A percentile compares a stretch with the other conserved stretches of the same genome.
These are phyloP conservation scores for Balakata baccata DNA, from an alignment of 345 rosid genomes.

Conservation along the genomic window DNA sequence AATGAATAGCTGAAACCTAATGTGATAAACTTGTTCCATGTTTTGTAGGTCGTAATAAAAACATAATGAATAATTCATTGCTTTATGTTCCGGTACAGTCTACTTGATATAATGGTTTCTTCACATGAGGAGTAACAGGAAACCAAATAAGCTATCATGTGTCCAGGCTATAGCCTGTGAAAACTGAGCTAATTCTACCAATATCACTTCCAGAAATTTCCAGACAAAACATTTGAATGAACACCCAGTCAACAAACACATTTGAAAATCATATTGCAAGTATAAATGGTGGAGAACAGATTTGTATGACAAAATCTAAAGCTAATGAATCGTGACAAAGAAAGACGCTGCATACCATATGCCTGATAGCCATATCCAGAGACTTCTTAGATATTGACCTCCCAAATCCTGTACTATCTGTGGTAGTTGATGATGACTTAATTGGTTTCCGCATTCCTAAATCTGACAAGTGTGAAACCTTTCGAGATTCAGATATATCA, in stretches of 20 bases:
- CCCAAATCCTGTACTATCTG: constrained; percentile 79
- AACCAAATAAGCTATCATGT: not conserved
- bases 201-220: not conserved
- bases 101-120: not conserved
- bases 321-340: not conserved
- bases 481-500: constrained; percentile 57
- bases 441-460: constrained; percentile 55
- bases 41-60: not conserved
- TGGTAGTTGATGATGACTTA: constrained; percentile 42
- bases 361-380: constrained; percentile 87
- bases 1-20: not conserved
- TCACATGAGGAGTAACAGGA: not conserved
- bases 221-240: not conserved
- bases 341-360: constrained; percentile 60
- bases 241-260: not conserved
- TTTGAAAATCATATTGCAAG: constrained; percentile 3
- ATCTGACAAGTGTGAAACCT: constrained; percentile 50
- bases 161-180: not conserved
- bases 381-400: constrained; percentile 87
- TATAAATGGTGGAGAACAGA: not conserved
- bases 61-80: too few species aligned
- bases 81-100: not conserved
- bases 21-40: not conserved
- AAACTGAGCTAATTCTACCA: not conserved
- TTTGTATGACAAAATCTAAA: not conserved